Evolutionary conservation across 2,329 filamentous ascomycete species (phyloP), one percentile per base, ranked within the genome.

Genomic region (Trichoderma oligosporum): DNA sequence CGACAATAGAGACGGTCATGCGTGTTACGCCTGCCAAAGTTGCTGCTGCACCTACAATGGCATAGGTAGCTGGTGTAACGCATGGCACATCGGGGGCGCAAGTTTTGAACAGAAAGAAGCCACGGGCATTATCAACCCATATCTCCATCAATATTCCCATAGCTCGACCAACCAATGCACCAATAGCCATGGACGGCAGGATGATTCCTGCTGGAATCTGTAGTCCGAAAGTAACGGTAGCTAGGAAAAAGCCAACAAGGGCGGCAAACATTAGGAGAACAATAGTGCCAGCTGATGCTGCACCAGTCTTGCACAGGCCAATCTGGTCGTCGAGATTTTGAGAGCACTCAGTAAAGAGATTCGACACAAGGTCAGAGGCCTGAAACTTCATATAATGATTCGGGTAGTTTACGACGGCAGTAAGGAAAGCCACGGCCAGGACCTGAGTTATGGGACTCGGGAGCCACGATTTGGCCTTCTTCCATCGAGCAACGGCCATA

Each of bases 1-100:
- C 94, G 4, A 99, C 93, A 63, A 99, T 97, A 11, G 92, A 97
- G 9, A 97, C 91, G 0, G 94, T 99, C 86, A 99, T 95, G 64
- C 93, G 85, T 16, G 93, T 97, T 33, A 95, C 91, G 46, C 94
- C 94, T 5, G 89, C 90, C 1, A 99, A 83, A n/a, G 93, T 91
- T 4, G 94, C 92, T 0, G 94, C 93, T 0, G 94, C 94, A 31
- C 94, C 94, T 61, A 99, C 88, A 66, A 99, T 96, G 61, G 94
- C 94, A 69, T 99, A 99, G 1, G 93, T 95, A 12, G 93, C 94
- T 0, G 94, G 93, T 0, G 89, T 97, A 49, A 99, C 85, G 73
- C 94, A 99, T 7, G 87, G 84, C 38, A 89, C 77, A 71, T 96
- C 93, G 3, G 91, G 89, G 64, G 91, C 86, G 75, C 94, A 99